These are phyloP conservation scores for Obelidium mucronatum DNA, from an alignment of 192 early-diverging fungal genomes.

Conservation along the genomic window DNA sequence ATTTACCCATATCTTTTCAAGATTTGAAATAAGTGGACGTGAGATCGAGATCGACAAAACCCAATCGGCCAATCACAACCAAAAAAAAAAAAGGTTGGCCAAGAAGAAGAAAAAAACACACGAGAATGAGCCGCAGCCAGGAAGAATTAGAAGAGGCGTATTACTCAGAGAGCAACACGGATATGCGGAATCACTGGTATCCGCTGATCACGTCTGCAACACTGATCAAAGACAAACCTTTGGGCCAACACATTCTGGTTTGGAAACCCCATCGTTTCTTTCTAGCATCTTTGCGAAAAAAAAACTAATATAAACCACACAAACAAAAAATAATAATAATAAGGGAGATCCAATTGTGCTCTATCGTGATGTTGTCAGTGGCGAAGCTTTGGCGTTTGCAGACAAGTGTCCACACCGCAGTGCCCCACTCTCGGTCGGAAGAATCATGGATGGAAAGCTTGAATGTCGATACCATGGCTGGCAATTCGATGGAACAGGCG, in stretches of 20 bases:
- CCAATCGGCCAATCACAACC: too few relatives aligned
- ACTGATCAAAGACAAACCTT: constrained; percentile 8
- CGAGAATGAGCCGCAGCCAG: background rate
- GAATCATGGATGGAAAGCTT: constrained; percentile 46
- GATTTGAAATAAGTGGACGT: too few relatives aligned
- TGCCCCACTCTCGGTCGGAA: constrained; percentile 48
- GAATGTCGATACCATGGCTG: constrained; percentile 60
- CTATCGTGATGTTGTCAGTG: constrained; percentile 42
- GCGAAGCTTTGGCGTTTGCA: constrained; percentile 29
- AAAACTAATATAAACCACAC: too few relatives aligned
- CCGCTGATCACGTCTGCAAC: constrained; percentile 36
- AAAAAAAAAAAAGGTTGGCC: background rate
- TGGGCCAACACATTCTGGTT: constrained; percentile 18
- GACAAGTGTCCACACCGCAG: constrained; percentile 57
- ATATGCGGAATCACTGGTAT: constrained; percentile 42
- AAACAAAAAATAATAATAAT: too few relatives aligned
- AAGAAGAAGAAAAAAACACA: background rate
- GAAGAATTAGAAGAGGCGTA: constrained; percentile 1
- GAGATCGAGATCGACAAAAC: too few relatives aligned
- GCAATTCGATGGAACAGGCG: constrained; percentile 49
- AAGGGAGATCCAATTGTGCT: constrained; percentile 50
- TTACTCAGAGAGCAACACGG: constrained; percentile 5
- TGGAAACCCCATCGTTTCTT: background rate
- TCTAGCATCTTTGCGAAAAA: background rate
- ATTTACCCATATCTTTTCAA: too few relatives aligned